phyloP scores from a whole-genome alignment of 371 early-diverging fungal genomes.

The Basidiobolus meristosporus region DNA sequence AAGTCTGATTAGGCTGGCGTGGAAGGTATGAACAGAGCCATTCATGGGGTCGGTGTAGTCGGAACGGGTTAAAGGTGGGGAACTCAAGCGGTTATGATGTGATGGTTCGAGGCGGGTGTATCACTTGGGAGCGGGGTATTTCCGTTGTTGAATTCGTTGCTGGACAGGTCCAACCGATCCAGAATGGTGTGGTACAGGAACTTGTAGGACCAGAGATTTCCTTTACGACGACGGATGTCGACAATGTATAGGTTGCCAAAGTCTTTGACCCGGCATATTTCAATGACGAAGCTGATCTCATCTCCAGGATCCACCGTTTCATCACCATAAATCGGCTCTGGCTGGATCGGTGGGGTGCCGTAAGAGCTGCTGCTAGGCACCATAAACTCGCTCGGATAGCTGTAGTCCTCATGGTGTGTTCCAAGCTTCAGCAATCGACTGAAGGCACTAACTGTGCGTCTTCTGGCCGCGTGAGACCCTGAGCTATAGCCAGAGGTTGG shows the following conservation, averaged over 20 bases:
- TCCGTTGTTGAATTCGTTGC: conserved; percentile 18
- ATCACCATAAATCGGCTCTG: conserved; percentile 80
- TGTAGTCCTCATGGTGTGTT: conserved; percentile 5
- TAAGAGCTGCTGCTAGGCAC: background rate
- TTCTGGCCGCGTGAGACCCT: background rate
- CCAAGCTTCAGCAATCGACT: too few species aligned
- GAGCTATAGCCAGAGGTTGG: conserved; percentile 1
- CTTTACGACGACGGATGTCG: conserved; percentile 73
- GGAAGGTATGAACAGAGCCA: background rate
- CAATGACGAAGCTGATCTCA: conserved; percentile 67
- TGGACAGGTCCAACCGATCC: conserved; percentile 27
- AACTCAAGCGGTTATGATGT: too few species aligned
- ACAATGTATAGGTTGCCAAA: conserved; percentile 77
- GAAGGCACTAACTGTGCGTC: conserved; percentile 4
- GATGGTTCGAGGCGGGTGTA: too few species aligned
- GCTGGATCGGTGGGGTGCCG: background rate
- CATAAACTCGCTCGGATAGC: conserved; percentile 1
- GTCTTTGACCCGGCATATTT: conserved; percentile 78
- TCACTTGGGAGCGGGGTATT: too few species aligned
- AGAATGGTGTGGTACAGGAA: conserved; percentile 58
- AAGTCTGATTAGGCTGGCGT: too few species aligned
- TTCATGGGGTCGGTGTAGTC: background rate
- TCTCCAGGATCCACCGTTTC: conserved; percentile 65
- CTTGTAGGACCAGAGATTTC: conserved; percentile 88
- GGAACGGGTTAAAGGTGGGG: background rate